A percentile compares a stretch with the other conserved stretches of the same genome.
phyloP scores from a whole-genome alignment of 495 filamentous ascomycete genomes.

The Aspergillus sclerotioniger region DNA sequence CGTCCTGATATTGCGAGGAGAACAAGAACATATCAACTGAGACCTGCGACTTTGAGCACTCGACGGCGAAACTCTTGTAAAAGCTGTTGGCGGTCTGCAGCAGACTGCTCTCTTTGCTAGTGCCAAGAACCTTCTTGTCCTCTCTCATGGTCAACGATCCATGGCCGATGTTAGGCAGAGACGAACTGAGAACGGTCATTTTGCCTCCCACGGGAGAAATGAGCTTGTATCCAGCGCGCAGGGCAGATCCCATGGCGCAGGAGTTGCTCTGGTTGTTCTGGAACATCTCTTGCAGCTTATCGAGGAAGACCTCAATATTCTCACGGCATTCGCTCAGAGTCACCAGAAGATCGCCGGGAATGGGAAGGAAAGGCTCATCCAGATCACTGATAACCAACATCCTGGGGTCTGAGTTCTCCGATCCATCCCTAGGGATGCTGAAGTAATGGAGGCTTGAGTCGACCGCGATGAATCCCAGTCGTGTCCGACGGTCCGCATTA shows the following conservation, averaged over 20 bases:
- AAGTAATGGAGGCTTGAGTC: conserved; percentile 97
- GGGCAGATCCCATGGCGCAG: conserved; percentile 89
- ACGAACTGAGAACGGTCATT: conserved; percentile 84
- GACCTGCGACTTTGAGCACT: conserved; percentile 97
- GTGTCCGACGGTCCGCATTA: conserved; percentile 89
- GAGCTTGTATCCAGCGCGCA: conserved; percentile 90
- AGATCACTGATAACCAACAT: conserved; percentile 97
- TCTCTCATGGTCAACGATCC: conserved; percentile 92
- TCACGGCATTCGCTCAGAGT: conserved; percentile 83
- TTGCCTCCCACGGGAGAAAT: conserved; percentile 93
- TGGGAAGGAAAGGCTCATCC: conserved; percentile 95
- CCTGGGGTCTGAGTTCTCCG: conserved; percentile 74
- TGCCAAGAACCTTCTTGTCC: conserved; percentile 94
- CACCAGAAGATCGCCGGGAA: conserved; percentile 88
- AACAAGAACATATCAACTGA: conserved; percentile 99
- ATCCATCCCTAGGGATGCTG: conserved; percentile 81
- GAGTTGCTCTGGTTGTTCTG: conserved; percentile 81
- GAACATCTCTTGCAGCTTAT: conserved; percentile 94
- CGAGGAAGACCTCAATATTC: conserved; percentile 87
- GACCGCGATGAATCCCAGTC: conserved; percentile 92
- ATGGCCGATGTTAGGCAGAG: conserved; percentile 84
- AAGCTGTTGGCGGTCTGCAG: conserved; percentile 92
- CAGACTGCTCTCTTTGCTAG: conserved; percentile 81
- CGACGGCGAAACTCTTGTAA: conserved; percentile 98
- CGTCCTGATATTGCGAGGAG: conserved; percentile 94